A percentile compares a stretch with the other conserved stretches of the same genome.
These are phyloP conservation scores for Chamaecrista fasciculata DNA, from an alignment of 306 rosid genomes.

Conservation along the genomic window DNA sequence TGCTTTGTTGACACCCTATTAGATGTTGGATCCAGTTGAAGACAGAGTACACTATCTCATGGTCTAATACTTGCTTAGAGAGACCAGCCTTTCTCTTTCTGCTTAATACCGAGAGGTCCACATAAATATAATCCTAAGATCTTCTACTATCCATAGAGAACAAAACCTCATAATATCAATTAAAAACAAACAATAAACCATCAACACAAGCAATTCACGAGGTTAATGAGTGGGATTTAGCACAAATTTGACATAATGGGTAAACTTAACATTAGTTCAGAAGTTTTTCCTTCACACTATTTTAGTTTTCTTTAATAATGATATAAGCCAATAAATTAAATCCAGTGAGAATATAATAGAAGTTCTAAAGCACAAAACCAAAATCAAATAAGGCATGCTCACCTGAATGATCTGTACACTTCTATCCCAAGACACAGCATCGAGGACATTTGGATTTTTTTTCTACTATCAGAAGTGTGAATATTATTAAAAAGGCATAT, in stretches of 20 bases:
- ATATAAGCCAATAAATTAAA: neutral
- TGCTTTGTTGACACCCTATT: neutral
- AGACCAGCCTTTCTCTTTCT: neutral
- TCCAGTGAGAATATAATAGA: neutral
- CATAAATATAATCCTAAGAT: neutral
- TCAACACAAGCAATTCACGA: neutral
- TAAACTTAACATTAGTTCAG: neutral
- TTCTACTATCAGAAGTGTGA: constrained; percentile 10
- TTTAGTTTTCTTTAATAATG: neutral
- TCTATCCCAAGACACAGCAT: constrained; percentile 9
- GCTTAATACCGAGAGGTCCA: no score
- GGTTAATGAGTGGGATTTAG: neutral
- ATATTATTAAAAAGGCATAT: constrained; percentile 23
- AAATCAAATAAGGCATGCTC: constrained; percentile 32
- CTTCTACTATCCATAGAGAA: neutral
- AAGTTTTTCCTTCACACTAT: neutral
- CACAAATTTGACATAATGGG: neutral
- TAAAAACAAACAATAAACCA: neutral
- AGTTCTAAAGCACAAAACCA: neutral
- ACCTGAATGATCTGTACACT: constrained; percentile 48
- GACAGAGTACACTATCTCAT: neutral
- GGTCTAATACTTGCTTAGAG: neutral
- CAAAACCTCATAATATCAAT: neutral
- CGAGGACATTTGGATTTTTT: constrained; percentile 34
- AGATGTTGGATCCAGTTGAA: neutral